phyloP scores from a whole-genome alignment of 2,329 filamentous ascomycete genomes.

The Penicillium sp. region DNA sequence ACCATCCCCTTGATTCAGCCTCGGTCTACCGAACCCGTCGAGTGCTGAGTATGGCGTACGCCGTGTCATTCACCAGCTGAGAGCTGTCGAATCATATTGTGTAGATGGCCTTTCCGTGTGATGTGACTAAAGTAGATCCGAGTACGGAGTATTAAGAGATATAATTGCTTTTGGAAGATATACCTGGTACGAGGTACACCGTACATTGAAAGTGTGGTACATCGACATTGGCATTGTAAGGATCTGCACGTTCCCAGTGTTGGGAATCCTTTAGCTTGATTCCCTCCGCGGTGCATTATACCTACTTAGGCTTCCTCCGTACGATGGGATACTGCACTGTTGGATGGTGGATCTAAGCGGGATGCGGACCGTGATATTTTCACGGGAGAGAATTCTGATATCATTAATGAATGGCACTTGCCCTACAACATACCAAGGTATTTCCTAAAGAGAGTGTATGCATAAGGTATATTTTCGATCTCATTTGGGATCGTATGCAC shows the following conservation, averaged over 20 bases:
- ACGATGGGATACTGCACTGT: background rate
- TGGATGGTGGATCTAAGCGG: background rate
- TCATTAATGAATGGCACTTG: background rate
- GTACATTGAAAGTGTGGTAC: background rate
- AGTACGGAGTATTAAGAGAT: no score
- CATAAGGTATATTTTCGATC: background rate
- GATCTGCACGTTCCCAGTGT: constrained; percentile 2
- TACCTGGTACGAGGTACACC: background rate
- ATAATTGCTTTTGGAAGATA: no score
- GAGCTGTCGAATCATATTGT: constrained; percentile 1
- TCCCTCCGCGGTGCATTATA: background rate
- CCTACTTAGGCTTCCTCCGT: background rate
- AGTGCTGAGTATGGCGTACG: background rate
- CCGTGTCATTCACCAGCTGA: background rate
- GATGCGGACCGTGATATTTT: constrained; percentile 4
- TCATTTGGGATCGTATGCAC: no score
- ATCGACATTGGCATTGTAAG: constrained; percentile 6
- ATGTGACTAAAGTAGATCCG: background rate
- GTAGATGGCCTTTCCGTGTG: background rate
- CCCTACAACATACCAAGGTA: no score
- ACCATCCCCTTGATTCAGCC: background rate
- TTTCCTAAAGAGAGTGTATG: no score
- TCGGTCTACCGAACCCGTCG: background rate
- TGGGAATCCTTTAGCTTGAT: constrained; percentile 2
- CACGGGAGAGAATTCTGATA: background rate